phyloP scores from a whole-genome alignment of 306 rosid species.

The Pachyrhizus erosus region DNA sequence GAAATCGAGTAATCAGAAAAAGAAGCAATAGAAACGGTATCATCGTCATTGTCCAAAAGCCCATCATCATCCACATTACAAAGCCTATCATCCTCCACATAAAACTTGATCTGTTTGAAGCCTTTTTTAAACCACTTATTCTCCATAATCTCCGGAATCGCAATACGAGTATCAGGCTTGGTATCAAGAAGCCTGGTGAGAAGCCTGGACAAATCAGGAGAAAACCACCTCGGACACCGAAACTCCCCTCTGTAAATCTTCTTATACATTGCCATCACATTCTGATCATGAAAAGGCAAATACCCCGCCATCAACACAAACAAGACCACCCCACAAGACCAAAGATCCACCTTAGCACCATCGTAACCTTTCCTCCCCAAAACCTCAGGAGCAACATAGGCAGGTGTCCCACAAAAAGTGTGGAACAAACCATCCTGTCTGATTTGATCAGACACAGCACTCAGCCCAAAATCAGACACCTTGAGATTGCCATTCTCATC shows the following conservation, averaged over 20 bases:
- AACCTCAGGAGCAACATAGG: slow-evolving; percentile 95
- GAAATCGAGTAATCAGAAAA: slow-evolving; percentile 53
- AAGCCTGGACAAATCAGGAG: slow-evolving; percentile 65
- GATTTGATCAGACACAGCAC: slow-evolving; percentile 91
- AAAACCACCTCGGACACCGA: slow-evolving; percentile 87
- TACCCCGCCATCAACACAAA: slow-evolving; percentile 95
- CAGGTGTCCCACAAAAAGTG: slow-evolving; percentile 97
- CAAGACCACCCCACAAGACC: slow-evolving; percentile 92
- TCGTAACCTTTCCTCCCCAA: slow-evolving; percentile 83
- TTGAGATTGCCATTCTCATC: slow-evolving; percentile 82
- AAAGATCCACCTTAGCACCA: slow-evolving; percentile 84
- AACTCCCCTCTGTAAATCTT: slow-evolving; percentile 89
- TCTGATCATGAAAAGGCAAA: slow-evolving; percentile 89
- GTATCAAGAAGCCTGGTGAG: slow-evolving; percentile 67
- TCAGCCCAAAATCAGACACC: slow-evolving; percentile 87
- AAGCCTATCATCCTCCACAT: slow-evolving; percentile 83
- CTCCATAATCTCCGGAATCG: slow-evolving; percentile 87
- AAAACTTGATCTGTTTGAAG: slow-evolving; percentile 82
- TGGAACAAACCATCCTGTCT: slow-evolving; percentile 89
- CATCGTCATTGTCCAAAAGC: slow-evolving; percentile 35
- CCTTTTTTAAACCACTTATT: slow-evolving; percentile 90
- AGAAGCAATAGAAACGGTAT: slow-evolving; percentile 38
- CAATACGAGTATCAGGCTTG: slow-evolving; percentile 72
- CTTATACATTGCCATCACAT: slow-evolving; percentile 91
- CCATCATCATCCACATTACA: slow-evolving; percentile 62